These are phyloP conservation scores for Hemileccinum rubropunctum DNA, from an alignment of 768 basidiomycete genomes.

Conservation along the genomic window DNA sequence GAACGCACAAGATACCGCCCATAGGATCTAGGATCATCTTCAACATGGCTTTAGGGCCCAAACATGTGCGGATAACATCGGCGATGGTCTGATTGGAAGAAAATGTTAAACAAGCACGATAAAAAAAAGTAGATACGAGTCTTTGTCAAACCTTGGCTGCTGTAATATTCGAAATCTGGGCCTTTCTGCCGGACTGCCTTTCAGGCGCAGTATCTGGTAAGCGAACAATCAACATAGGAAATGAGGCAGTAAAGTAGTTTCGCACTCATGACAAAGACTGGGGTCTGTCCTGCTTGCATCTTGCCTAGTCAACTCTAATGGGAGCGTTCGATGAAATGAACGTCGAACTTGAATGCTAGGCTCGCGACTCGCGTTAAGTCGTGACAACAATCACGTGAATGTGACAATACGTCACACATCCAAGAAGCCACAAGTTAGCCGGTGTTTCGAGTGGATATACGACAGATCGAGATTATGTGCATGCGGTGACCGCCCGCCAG, in stretches of 20 bases:
- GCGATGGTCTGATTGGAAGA: conserved; percentile 73
- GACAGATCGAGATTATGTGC: no score
- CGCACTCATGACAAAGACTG: conserved; percentile 83
- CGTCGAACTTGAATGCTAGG: no score
- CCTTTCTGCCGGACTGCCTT: conserved; percentile 91
- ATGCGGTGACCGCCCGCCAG: no score
- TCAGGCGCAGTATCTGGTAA: conserved; percentile 85
- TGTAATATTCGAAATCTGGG: conserved; percentile 94
- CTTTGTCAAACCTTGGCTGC: conserved; percentile 77
- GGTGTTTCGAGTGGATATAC: no score
- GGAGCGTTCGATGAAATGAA: no score
- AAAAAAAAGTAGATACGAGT: rapidly evolving
- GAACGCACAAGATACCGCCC: conserved; percentile 91
- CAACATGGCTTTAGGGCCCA: conserved; percentile 97
- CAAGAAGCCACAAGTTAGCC: no score
- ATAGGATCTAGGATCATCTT: conserved; percentile 99
- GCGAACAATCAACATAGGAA: neutral
- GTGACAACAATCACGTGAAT: no score
- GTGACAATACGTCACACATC: no score
- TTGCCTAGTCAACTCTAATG: neutral
- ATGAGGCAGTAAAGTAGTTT: neutral
- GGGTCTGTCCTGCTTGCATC: conserved; percentile 54
- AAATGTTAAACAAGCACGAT: neutral
- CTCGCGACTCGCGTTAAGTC: no score
- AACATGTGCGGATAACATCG: conserved; percentile 95